A percentile compares a stretch with the other conserved stretches of the same genome.
phyloP scores from a whole-genome alignment of 345 rosid genomes.

The Diplotaxis tenuifolia region DNA sequence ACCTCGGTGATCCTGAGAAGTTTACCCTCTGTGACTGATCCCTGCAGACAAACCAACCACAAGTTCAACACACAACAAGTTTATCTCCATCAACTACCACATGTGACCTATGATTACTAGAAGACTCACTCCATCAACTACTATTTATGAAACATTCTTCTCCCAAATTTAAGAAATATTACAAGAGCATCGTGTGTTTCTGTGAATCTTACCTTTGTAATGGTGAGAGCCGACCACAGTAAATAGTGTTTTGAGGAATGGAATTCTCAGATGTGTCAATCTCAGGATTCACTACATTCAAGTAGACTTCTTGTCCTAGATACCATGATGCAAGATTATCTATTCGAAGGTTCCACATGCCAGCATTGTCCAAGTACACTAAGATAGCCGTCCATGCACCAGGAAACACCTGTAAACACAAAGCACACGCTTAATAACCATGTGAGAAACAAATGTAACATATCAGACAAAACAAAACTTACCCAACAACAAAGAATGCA shows the following conservation, averaged over 20 bases:
- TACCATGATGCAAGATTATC: slow-evolving; percentile 88
- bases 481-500: slow-evolving; percentile 94
- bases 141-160: background rate
- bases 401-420: slow-evolving; percentile 71
- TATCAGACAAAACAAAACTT: slow-evolving; percentile 33
- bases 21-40: slow-evolving; percentile 68
- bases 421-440: background rate
- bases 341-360: slow-evolving; percentile 83
- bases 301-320: slow-evolving; percentile 79
- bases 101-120: background rate
- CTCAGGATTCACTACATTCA: slow-evolving; percentile 73
- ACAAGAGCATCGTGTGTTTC: background rate
- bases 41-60: slow-evolving; percentile 42
- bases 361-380: slow-evolving; percentile 84
- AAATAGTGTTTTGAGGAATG: slow-evolving; percentile 70
- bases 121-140: no score
- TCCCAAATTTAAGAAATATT: background rate
- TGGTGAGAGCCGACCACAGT: slow-evolving; percentile 73
- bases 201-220: slow-evolving; percentile 66
- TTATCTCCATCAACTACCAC: background rate
- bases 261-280: slow-evolving; percentile 51
- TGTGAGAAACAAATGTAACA: slow-evolving; percentile 12
- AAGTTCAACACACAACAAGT: background rate
- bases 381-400: slow-evolving; percentile 96
- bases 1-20: slow-evolving; percentile 50